Evolutionary conservation across 2,329 filamentous ascomycete genomes (phyloP).

Genomic region (Sporothrix pallida): DNA sequence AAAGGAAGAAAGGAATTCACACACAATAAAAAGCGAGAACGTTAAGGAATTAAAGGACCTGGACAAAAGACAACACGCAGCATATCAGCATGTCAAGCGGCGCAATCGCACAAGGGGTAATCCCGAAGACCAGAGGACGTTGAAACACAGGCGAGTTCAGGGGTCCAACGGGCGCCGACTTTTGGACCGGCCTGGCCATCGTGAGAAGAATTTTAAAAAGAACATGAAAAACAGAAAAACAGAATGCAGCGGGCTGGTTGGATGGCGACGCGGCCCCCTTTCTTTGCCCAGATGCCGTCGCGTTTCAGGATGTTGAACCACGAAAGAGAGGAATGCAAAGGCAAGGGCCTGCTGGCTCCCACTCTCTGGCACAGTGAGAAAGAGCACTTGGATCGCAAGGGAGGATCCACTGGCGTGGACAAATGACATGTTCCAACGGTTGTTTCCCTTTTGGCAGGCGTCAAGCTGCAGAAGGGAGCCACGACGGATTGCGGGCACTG

Average conservation of each 20-base stretch:
- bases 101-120: background rate
- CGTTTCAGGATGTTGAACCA: slow-evolving; percentile 27
- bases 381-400: background rate
- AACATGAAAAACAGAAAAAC: background rate
- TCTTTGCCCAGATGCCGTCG: slow-evolving; percentile 3
- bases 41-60: background rate
- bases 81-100: slow-evolving; percentile 8
- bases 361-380: too few relatives aligned
- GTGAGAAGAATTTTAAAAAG: background rate
- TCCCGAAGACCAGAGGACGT: background rate
- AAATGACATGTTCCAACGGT: slow-evolving; percentile 14
- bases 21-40: too few relatives aligned
- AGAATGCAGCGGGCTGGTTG: slow-evolving; percentile 1
- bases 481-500: slow-evolving; percentile 2
- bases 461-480: background rate
- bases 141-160: slow-evolving; percentile 28
- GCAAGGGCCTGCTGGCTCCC: background rate
- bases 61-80: background rate
- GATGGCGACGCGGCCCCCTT: slow-evolving; percentile 20
- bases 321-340: slow-evolving; percentile 1
- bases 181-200: slow-evolving; percentile 19
- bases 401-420: slow-evolving; percentile 6
- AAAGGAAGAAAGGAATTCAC: slow-evolving; percentile 9
- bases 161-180: slow-evolving; percentile 18
- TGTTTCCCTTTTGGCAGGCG: background rate